Evolutionary conservation across 2,329 filamentous ascomycete species (phyloP), one percentile per base, ranked within the genome.

Genomic region (Ceratocystis ficicola): DNA sequence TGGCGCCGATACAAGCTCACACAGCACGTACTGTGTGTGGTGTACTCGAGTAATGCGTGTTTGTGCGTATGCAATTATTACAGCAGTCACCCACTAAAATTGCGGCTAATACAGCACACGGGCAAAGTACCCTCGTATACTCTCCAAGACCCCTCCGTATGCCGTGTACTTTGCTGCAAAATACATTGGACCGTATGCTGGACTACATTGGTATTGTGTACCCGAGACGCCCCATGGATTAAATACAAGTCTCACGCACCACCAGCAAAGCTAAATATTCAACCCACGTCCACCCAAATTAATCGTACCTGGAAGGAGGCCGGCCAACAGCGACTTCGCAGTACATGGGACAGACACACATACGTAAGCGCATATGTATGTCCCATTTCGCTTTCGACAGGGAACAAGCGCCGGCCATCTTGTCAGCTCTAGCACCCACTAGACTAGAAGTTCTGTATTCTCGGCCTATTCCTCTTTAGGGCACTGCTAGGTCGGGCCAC

Each of bases 281-380:
- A 41, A 41, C 15, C 3, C 12, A 41, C 36, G 12, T 12, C 36
- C 36, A 3, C 36, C 15, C 36, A 15, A 41, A 41, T 41, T 41
- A 41, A 41, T 4, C 12, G 12, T 41, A 41, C 36, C 36, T 12
- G 12, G 36, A 12, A 41, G 12, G 36, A 15, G 36, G 36, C 10
- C 36, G 36, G 36, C 36, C 48, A 52, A 25, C 48, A 52, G 48
- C 48, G 48, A 22, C 20, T 59, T 59, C 28, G 30, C 28, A n/a
- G 5, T 4, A 15, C 55, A 59, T 36, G 55, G 55, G 55, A 36
- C 8, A 36, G 55, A 36, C 55, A 59, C 36, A 59, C 55, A 59
- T 59, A 59, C 55, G 55, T 36, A 59, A 36, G 55, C 28, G 8
- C 55, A 59, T n/a, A 30, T 59, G 30, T 36, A 20, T 25, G 55